phyloP scores from a whole-genome alignment of 163 green algal species.

The Prototheca wickerhamii region DNA sequence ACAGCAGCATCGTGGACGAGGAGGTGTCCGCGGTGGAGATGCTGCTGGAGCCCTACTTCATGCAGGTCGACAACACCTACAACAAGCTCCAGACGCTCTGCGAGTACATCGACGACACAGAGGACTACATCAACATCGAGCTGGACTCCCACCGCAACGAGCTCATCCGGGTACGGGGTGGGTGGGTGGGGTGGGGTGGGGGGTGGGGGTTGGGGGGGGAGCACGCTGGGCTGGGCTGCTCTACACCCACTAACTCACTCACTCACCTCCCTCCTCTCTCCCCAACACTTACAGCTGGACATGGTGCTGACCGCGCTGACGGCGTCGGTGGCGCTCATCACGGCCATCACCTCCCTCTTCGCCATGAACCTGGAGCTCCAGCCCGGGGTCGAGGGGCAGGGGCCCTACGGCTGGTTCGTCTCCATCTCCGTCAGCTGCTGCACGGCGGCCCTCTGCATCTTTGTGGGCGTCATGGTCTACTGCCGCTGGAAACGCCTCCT shows the following conservation, averaged over 20 bases:
- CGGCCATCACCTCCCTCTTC: constrained; percentile 66
- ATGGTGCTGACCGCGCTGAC: constrained; percentile 73
- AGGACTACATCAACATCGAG: constrained; percentile 85
- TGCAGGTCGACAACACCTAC: constrained; percentile 81
- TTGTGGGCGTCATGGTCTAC: constrained; percentile 20
- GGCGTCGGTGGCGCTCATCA: constrained; percentile 68
- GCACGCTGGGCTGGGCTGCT: not conserved
- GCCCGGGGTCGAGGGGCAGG: constrained; percentile 10
- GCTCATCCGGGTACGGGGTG: constrained; percentile 38
- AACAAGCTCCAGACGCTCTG: constrained; percentile 70
- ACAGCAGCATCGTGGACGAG: constrained; percentile 19
- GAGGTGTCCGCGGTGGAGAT: constrained; percentile 62
- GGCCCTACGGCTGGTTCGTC: constrained; percentile 29
- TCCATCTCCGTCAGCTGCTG: constrained; percentile 8
- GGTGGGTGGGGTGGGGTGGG: not conserved
- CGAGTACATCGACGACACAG: constrained; percentile 78
- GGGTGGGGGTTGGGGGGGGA: not conserved
- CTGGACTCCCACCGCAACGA: constrained; percentile 78
- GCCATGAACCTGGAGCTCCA: constrained; percentile 81
- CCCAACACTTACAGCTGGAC: constrained; percentile 50
- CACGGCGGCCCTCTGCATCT: constrained; percentile 11
- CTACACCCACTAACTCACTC: not conserved
- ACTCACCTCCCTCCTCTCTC: not conserved
- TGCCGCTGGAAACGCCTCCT: constrained; percentile 26
- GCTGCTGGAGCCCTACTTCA: constrained; percentile 88